A percentile compares a stretch with the other conserved stretches of the same genome.
These are phyloP conservation scores for Pichia cephalocereana DNA, from an alignment of 805 yeast genomes.

Conservation along the genomic window DNA sequence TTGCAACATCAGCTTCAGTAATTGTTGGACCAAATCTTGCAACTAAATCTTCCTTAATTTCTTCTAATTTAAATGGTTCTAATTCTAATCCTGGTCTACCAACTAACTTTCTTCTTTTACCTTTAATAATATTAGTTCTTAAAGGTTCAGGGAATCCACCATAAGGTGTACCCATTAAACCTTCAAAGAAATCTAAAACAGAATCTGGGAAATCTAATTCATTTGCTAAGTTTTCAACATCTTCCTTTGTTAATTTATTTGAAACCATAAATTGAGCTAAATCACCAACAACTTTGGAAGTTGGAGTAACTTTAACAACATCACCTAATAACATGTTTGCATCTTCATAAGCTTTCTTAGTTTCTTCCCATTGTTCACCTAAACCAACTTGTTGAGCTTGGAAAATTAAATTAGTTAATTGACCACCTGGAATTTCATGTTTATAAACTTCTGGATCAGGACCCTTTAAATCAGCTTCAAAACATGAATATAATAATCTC, in stretches of 20 bases:
- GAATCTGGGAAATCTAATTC: conserved; percentile 98
- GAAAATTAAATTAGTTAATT: conserved; percentile 93
- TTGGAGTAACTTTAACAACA: conserved; percentile 96
- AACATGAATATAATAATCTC: conserved; percentile 92
- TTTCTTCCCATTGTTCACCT: conserved; percentile 94
- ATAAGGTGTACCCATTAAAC: conserved; percentile 97
- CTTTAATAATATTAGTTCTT: conserved; percentile 81
- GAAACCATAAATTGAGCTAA: conserved; percentile 99
- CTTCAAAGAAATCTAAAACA: conserved; percentile 96
- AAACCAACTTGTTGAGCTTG: conserved; percentile 99
- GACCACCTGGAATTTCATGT: conserved; percentile 99
- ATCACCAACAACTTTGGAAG: conserved; percentile 99
- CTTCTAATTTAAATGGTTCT: conserved; percentile 71
- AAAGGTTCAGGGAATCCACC: conserved; percentile 99
- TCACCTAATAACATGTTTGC: conserved; percentile 93
- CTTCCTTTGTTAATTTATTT: conserved; percentile 78
- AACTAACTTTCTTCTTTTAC: conserved; percentile 85
- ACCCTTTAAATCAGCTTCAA: conserved; percentile 97
- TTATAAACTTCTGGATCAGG: conserved; percentile 99
- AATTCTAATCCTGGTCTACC: conserved; percentile 88
- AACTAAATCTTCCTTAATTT: conserved; percentile 62
- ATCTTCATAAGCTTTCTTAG: conserved; percentile 86
- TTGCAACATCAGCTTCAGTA: conserved; percentile 84
- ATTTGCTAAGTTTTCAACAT: conserved; percentile 77
- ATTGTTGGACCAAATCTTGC: conserved; percentile 68